These are phyloP conservation scores for Talinum fruticosum DNA, from an alignment of 148 eudicot species.

Conservation along the genomic window DNA sequence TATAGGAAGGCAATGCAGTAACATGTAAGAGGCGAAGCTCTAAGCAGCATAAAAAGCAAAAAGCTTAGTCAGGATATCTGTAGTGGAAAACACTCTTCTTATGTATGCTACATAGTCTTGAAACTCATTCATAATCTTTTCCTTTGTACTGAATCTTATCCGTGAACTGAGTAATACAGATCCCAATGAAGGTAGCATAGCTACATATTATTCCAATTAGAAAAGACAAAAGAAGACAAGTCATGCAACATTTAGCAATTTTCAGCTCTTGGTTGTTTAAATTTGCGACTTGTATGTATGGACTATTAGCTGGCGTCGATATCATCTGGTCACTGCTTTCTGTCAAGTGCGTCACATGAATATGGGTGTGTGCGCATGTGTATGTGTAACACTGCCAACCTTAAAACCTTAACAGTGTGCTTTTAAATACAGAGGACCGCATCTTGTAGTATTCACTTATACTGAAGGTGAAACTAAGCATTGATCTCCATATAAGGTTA, in stretches of 20 bases:
- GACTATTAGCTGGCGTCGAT: background rate
- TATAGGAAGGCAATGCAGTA: too few species aligned
- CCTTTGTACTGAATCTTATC: too few species aligned
- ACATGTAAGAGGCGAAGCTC: background rate
- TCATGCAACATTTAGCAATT: background rate
- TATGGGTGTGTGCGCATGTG: background rate
- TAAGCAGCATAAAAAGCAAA: background rate
- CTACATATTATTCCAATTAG: background rate
- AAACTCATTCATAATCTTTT: background rate
- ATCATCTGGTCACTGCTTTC: background rate
- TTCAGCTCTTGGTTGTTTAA: background rate
- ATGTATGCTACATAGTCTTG: background rate
- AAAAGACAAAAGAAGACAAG: background rate
- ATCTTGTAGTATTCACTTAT: background rate
- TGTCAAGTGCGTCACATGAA: background rate
- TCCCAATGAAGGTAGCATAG: background rate
- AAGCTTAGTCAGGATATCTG: background rate
- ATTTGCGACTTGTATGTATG: background rate
- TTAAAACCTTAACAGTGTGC: slow-evolving; percentile 4
- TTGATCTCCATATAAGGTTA: slow-evolving; percentile 22
- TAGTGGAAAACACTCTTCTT: background rate
- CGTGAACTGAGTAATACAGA: too few species aligned
- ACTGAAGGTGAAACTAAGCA: background rate
- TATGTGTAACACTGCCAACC: background rate
- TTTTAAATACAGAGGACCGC: background rate